Evolutionary conservation across 306 rosid genomes (phyloP).

Genomic region (Medicago ruthenica): DNA sequence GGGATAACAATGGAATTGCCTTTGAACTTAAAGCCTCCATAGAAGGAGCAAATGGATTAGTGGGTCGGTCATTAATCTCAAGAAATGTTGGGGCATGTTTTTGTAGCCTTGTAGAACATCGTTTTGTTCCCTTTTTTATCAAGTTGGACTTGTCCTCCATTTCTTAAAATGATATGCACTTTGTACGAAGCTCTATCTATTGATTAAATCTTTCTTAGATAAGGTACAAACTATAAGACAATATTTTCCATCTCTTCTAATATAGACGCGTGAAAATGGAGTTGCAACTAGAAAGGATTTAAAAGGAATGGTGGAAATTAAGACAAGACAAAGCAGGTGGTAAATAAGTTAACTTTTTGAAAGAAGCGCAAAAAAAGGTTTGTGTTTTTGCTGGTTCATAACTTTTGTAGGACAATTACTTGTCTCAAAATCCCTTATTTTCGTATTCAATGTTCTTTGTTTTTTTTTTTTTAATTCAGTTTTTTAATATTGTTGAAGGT

Average conservation of each 20-base stretch:
- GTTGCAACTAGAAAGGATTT: conserved; percentile 18
- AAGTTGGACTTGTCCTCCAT: conserved; percentile 40
- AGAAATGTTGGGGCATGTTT: conserved; percentile 68
- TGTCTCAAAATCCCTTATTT: conserved; percentile 2
- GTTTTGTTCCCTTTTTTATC: conserved; percentile 22
- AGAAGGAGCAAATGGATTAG: conserved; percentile 33
- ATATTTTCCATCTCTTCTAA: background rate
- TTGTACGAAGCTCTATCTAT: background rate
- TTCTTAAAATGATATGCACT: background rate
- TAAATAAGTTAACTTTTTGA: background rate
- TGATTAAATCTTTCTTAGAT: background rate
- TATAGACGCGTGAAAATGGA: background rate
- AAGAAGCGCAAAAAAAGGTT: background rate
- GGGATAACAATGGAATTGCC: conserved; percentile 76
- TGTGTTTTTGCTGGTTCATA: conserved; percentile 19
- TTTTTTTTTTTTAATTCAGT: background rate
- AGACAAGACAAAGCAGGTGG: conserved; percentile 20
- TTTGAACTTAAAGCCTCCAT: conserved; percentile 38
- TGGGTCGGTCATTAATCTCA: conserved; percentile 38
- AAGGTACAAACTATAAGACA: background rate
- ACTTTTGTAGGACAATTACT: conserved; percentile 13
- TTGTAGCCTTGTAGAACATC: conserved; percentile 65
- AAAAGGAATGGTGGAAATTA: conserved; percentile 20
- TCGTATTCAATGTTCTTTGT: background rate
- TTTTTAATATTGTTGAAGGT: background rate